These are phyloP conservation scores for Fistulinella prunicolor DNA, from an alignment of 768 basidiomycete species.

Conservation along the genomic window DNA sequence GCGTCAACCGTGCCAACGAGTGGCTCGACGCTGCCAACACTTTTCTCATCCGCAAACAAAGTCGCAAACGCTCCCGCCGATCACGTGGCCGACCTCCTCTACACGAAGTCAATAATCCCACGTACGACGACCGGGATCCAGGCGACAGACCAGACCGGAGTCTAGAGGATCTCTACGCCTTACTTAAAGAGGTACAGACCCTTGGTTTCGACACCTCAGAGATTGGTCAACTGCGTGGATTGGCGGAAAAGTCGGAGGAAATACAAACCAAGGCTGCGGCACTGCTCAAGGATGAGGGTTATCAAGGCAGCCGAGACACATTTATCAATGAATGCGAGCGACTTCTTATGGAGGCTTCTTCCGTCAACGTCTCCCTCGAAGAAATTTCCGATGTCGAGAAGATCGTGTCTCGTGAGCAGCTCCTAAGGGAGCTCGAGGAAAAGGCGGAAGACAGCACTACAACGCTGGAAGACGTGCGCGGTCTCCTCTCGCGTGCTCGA, in stretches of 20 bases:
- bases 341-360: conserved; percentile 64
- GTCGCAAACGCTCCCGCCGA: conserved; percentile 69
- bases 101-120: conserved; percentile 38
- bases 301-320: conserved; percentile 47
- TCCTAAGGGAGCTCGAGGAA: conserved; percentile 72
- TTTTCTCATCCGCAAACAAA: conserved; percentile 76
- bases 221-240: conserved; percentile 50
- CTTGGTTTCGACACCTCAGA: conserved; percentile 87
- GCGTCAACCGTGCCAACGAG: conserved; percentile 76
- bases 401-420: conserved; percentile 75
- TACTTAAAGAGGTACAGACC: conserved; percentile 68
- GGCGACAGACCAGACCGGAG: conserved; percentile 69
- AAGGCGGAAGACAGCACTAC: conserved; percentile 64
- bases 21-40: conserved; percentile 86
- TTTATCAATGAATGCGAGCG: conserved; percentile 70
- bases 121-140: conserved; percentile 44
- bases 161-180: conserved; percentile 63
- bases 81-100: conserved; percentile 53
- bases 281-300: conserved; percentile 45
- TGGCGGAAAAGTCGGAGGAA: conserved; percentile 65
- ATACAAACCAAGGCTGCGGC: conserved; percentile 52
- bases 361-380: conserved; percentile 80
- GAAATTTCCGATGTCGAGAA: conserved; percentile 76
- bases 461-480: conserved; percentile 75
- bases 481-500: conserved; percentile 66